Base-by-base conservation (phyloP, 768 basidiomycete species). In the Termitomyces sp. region DNA sequence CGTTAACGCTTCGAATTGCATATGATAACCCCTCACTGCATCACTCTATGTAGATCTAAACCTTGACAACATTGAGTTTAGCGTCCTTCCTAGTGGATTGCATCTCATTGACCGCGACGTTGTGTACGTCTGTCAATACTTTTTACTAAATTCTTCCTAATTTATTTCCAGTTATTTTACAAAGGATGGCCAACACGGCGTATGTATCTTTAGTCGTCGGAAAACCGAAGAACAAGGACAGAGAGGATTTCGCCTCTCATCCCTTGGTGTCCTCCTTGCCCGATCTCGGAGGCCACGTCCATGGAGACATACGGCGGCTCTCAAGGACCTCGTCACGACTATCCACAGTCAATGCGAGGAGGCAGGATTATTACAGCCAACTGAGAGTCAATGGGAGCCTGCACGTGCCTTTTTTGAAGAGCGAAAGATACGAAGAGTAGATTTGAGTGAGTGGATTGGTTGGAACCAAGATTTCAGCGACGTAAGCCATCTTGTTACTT, bases 51-150 rank as follows among this genome's bases (percentile, higher is more conserved):
- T 63, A 91, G 90, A 87, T 67, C 67, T 91, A 55, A 81, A 78
- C 62, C 77, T 92, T 18, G 84, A 86, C 31, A 78, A 83, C 64
- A 78, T 93, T 54, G 92, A 93, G 70, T 94, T 92, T 70, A 91
- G 82, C 64, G 84, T 84, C 6, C 77, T 94, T 12, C 92, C 92
- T 0, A 92, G 90, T 62, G 91, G 91, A 1, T 75, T 94, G 5
- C 92, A 94, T 70, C 75, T 86, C 0, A 82, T 93, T 24, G 90
- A 92, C 64, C 79, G 81, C 37, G 91, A 93, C 67, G 85, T 91
- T 27, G 81, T 94, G 89, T 92, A 69, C 66, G 87, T 74, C 27
- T 41, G 22, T 39, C 7, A 6, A 57, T 12, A 37, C 46, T 56
- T 15, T 49, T 37, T 48, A 36, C 2, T 11, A 44, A 54, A 16